These are phyloP conservation scores for Colletotrichum graminicola DNA, from an alignment of 2,329 filamentous ascomycete genomes.

Conservation along the genomic window DNA sequence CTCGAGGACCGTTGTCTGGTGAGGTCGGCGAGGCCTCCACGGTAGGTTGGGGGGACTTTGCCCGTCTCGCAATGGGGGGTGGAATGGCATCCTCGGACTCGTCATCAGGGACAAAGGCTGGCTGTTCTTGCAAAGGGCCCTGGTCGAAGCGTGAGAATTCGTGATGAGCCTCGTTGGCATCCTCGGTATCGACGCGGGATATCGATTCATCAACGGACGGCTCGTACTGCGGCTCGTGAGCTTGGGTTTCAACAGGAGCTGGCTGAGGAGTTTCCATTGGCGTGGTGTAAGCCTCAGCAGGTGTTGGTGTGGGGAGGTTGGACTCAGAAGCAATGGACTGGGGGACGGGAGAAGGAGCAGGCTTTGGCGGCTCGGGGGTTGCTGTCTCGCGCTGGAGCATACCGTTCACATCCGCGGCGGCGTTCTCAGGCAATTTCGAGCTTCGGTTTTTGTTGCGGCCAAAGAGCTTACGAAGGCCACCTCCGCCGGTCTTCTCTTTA, in stretches of 20 bases:
- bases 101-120: slow-evolving; percentile 80
- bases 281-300: slow-evolving; percentile 38
- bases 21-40: slow-evolving; percentile 46
- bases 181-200: slow-evolving; percentile 71
- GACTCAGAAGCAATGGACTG: slow-evolving; percentile 42
- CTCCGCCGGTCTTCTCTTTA: slow-evolving; percentile 60
- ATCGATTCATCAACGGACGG: slow-evolving; percentile 61
- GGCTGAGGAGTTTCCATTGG: slow-evolving; percentile 40
- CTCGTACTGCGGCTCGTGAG: slow-evolving; percentile 56
- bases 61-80: slow-evolving; percentile 64
- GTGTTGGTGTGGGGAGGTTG: slow-evolving; percentile 40
- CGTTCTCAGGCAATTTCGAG: slow-evolving; percentile 69
- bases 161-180: slow-evolving; percentile 69
- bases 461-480: slow-evolving; percentile 75
- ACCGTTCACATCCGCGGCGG: slow-evolving; percentile 63
- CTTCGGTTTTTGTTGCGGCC: slow-evolving; percentile 71
- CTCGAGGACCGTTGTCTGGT: slow-evolving; percentile 45
- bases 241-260: slow-evolving; percentile 37
- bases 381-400: slow-evolving; percentile 59
- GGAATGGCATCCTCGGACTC: slow-evolving; percentile 63
- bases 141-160: slow-evolving; percentile 83
- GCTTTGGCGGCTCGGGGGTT: slow-evolving; percentile 43
- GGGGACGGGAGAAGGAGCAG: slow-evolving; percentile 43
- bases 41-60: slow-evolving; percentile 46
- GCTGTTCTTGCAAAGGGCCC: slow-evolving; percentile 87